Percentiles rank a stretch among this genome's conserved stretches.
Conservation (phyloP, 192 early-diverging fungal species). For the Entomortierella parvispora region DNA sequence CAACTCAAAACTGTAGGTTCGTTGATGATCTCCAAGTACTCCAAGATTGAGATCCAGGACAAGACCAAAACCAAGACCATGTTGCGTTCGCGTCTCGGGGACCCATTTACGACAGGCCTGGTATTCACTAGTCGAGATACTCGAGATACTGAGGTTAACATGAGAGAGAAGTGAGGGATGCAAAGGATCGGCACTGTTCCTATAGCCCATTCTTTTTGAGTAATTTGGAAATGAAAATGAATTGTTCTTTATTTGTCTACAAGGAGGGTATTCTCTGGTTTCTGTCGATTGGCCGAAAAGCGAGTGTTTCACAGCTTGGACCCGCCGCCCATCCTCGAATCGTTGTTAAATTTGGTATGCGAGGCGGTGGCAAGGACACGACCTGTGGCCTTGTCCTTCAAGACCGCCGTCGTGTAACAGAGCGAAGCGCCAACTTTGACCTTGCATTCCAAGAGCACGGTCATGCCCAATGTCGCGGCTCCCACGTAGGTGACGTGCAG, state of each 20-base stretch:
- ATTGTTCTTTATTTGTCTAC: too few species aligned
- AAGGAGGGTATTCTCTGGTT: too few species aligned
- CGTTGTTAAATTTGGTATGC: slow-evolving; percentile 55
- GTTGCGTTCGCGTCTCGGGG: slow-evolving; percentile 1
- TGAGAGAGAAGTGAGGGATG: too few species aligned
- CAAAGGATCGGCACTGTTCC: too few species aligned
- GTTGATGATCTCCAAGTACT: slow-evolving; percentile 50
- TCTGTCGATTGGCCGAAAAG: too few species aligned
- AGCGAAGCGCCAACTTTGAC: slow-evolving; percentile 49
- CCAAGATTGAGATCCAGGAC: slow-evolving; percentile 23
- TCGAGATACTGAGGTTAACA: neutral
- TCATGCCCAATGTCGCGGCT: slow-evolving; percentile 30
- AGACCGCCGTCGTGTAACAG: slow-evolving; percentile 32
- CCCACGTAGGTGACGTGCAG: slow-evolving; percentile 53
- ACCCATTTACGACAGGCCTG: neutral
- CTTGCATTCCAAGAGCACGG: slow-evolving; percentile 38
- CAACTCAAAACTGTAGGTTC: slow-evolving; percentile 50
- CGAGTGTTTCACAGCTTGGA: slow-evolving; percentile 33
- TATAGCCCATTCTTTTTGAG: too few species aligned
- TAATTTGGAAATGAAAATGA: too few species aligned
- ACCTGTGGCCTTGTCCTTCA: slow-evolving; percentile 39
- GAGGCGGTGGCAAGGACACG: slow-evolving; percentile 34
- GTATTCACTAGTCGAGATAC: slow-evolving; percentile 28
- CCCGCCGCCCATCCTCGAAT: slow-evolving; percentile 35
- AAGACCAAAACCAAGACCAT: neutral